Base-by-base conservation (phyloP, 192 early-diverging fungal species). In the Jimgerdemannia lactiflua region DNA sequence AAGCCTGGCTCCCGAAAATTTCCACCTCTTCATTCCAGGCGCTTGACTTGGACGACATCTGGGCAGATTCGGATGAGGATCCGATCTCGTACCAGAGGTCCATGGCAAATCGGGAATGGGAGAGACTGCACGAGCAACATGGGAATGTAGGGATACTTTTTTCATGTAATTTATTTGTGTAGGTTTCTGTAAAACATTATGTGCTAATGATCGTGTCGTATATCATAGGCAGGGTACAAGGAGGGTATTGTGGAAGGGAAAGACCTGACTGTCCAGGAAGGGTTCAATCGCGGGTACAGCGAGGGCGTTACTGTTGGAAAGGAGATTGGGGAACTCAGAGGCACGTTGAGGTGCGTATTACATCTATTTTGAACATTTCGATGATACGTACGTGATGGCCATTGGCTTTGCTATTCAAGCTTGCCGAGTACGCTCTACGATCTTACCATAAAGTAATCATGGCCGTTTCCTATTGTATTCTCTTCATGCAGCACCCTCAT, bases 241-340 rank as follows among this genome's bases (percentile, higher is more conserved):
- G 91, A 89, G 42, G 91, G 91, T 4, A 87, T 92, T 54, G 77
- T 85, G 8, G 91, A 89, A 74, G 89, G 88, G 9, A 90, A 92
- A 69, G 86, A 90, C 67, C 71, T 76, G 0, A 80, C 79, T 4
- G 73, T 92, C 66, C 91, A 92, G 72, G 39, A 84, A 39, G 91
- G 91, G 4, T 92, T 92, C 75, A 89, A 92, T 75, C 72, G 72
- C 18, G 91, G 91, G 3, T 92, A 87, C 78, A 72, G 73, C n/a
- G 87, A 89, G 64, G 90, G 86, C 6, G 77, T 86, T 8, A 70
- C 75, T 3, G 80, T 87, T 65, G 90, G 88, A 14, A 72, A 82
- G 42, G 72, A 78, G 42, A 39, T 90, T 3, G 90, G 90, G 9
- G 74, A 84, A 71, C 74, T 91, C 59, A 83, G 86, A 19, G 90